A percentile compares a stretch with the other conserved stretches of the same genome.
Conservation (phyloP, 805 yeast species). For the Ogataea siamensis region DNA sequence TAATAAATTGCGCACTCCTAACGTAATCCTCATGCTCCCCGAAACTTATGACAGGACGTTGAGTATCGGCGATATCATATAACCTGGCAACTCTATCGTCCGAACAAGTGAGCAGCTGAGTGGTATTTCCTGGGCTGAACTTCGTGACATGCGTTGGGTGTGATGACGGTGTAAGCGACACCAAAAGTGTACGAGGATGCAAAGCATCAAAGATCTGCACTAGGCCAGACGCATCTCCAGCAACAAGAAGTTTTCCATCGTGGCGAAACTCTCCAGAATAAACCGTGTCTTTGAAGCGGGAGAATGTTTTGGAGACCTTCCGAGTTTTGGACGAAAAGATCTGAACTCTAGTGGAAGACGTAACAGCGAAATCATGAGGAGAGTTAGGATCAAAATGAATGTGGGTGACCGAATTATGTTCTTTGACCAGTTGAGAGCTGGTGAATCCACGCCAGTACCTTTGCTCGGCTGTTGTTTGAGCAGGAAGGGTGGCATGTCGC, state of each 20-base stretch:
- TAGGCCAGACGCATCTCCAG: conserved; percentile 93
- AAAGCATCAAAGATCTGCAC: conserved; percentile 87
- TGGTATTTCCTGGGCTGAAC: conserved; percentile 75
- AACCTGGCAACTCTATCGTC: conserved; percentile 86
- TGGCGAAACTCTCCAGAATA: conserved; percentile 86
- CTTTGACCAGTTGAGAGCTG: conserved; percentile 87
- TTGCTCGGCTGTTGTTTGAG: conserved; percentile 87
- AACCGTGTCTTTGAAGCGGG: conserved; percentile 87
- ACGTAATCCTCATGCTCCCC: conserved; percentile 84
- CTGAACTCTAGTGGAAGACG: conserved; percentile 88
- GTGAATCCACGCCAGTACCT: conserved; percentile 87
- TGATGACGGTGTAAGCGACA: conserved; percentile 76
- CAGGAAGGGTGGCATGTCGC: conserved; percentile 74
- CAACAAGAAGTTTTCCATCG: conserved; percentile 88
- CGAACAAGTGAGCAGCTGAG: conserved; percentile 80
- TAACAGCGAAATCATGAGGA: conserved; percentile 91
- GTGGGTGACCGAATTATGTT: conserved; percentile 87
- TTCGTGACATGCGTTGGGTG: conserved; percentile 93
- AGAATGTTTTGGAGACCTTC: conserved; percentile 82
- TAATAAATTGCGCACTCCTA: conserved; percentile 71
- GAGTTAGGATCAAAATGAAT: conserved; percentile 81
- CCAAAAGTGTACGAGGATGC: conserved; percentile 69
- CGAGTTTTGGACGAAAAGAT: conserved; percentile 92
- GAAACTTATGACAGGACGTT: conserved; percentile 69
- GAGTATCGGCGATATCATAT: conserved; percentile 80